Evolutionary conservation across 2,329 filamentous ascomycete species (phyloP).

Genomic region (Colletotrichum aenigma): DNA sequence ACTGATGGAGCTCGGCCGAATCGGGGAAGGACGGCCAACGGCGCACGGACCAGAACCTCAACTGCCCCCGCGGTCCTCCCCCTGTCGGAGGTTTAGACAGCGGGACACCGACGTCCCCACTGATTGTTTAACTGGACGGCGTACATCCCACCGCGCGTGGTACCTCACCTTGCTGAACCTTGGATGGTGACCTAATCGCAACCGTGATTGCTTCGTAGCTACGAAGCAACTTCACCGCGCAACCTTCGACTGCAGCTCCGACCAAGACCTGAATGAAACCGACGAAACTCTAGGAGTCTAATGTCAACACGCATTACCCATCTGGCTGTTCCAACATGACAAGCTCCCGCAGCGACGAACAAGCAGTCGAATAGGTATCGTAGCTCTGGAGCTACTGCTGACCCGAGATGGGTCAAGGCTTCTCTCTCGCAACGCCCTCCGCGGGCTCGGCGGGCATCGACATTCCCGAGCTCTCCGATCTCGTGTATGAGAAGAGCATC

Average conservation of each 20-base stretch:
- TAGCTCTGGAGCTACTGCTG: neutral
- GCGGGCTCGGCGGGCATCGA: constrained; percentile 94
- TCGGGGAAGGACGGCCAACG: neutral
- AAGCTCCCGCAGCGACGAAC: neutral
- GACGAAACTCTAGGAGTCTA: neutral
- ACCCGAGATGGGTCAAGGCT: constrained; percentile 86
- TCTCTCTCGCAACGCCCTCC: constrained; percentile 90
- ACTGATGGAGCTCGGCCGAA: neutral
- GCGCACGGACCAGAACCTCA: neutral
- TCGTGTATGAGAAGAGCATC: constrained; percentile 90
- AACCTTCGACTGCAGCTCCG: neutral
- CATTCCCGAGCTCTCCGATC: constrained; percentile 86
- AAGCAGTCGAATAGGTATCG: constrained; percentile 14
- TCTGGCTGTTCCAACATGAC: constrained; percentile 6
- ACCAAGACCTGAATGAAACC: neutral
- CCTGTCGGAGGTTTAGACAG: constrained; percentile 2
- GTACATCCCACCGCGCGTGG: neutral
- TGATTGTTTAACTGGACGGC: constrained; percentile 9
- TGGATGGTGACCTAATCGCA: constrained; percentile 16
- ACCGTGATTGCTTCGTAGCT: constrained; percentile 8
- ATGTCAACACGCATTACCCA: neutral
- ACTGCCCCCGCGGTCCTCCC: neutral
- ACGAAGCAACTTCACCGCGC: neutral
- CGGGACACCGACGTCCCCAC: constrained; percentile 3
- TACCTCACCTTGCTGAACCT: neutral